Evolutionary conservation across 768 basidiomycete genomes (phyloP).

Genomic region (Flagelloscypha sp.): DNA sequence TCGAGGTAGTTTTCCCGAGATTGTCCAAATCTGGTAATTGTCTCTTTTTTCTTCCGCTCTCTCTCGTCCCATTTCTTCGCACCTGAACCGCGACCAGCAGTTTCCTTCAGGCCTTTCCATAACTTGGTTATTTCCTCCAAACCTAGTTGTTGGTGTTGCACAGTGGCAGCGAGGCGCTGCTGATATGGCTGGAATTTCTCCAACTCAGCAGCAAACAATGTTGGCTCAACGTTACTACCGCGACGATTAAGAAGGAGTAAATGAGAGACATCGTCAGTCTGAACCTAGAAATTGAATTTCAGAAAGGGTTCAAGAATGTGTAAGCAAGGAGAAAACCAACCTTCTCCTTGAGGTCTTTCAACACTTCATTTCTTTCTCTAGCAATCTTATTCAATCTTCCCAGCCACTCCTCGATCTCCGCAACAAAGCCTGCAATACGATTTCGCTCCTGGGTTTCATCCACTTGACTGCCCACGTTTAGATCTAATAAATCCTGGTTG

Average conservation of each 20-base stretch:
- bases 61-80: slow-evolving; percentile 77
- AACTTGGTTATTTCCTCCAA: slow-evolving; percentile 68
- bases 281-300: slow-evolving; percentile 48
- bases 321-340: slow-evolving; percentile 27
- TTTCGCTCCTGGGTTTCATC: slow-evolving; percentile 61
- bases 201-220: slow-evolving; percentile 85
- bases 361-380: slow-evolving; percentile 74
- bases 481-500: slow-evolving; percentile 43
- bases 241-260: slow-evolving; percentile 86
- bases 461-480: slow-evolving; percentile 56
- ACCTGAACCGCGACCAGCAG: slow-evolving; percentile 67
- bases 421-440: slow-evolving; percentile 58
- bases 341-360: slow-evolving; percentile 96
- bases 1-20: slow-evolving; percentile 83
- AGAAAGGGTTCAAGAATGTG: slow-evolving; percentile 1
- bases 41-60: slow-evolving; percentile 72
- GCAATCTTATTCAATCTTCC: slow-evolving; percentile 75
- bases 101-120: slow-evolving; percentile 67
- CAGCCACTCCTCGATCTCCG: slow-evolving; percentile 72
- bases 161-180: slow-evolving; percentile 67
- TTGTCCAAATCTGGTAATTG: slow-evolving; percentile 59
- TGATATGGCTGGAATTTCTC: slow-evolving; percentile 96
- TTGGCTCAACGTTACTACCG: slow-evolving; percentile 72
- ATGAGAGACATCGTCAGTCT: slow-evolving; percentile 94
- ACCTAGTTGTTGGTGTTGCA: slow-evolving; percentile 65